Evolutionary conservation across 2,329 filamentous ascomycete genomes (phyloP), one percentile per base, ranked within the genome.

Genomic region (Pseudocercospora macadamiae): DNA sequence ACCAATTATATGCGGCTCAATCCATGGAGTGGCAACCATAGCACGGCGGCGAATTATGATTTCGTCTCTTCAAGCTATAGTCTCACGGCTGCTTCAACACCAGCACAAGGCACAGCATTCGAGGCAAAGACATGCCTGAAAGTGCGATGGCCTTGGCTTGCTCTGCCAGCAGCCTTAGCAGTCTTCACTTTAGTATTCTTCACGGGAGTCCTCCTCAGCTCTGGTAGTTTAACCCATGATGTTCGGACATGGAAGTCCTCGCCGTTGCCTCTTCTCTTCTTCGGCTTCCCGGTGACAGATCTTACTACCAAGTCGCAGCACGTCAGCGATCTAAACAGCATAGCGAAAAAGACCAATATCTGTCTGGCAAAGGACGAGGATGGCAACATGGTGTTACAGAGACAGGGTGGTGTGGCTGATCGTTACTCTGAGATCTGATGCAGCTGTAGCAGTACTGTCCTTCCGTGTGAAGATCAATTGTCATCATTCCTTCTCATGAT

Each of bases 201-300:
- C 36, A 28, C 37, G 1, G 55, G 34, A 9, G 47, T 51, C 18
- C 18, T 57, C n/a, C 9, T 52, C 7, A 55, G 44, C n/a, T 19
- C 39, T 12, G 51, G 45, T 14, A n/a, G n/a, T 16, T 18, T 61
- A 8, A 26, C 51, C 9, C 25, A 37, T 10, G 59, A 55, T 32
- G 59, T 55, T 3, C 51, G 45, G 3, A 58, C 59, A 2, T 61
- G 55, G 59, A 61, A 58, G 36, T 51, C 42, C 3, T 61, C 59
- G n/a, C 36, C 51, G 1, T 48, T 61, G 36, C 59, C 59, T 4
- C 18, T 61, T 14, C 12, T 61, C 2, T 58, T 58, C 44, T 53
- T 28, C 25, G 59, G 59, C 14, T 30, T 28, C 12, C 32, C 37
- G 25, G 4, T 32, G n/a, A 14, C 52, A 18, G 37, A 34, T 4